Percentiles rank a stretch among this genome's conserved stretches.
These are phyloP conservation scores for Aspergillus sp. DNA, from an alignment of 2,329 filamentous ascomycete species.

Conservation along the genomic window DNA sequence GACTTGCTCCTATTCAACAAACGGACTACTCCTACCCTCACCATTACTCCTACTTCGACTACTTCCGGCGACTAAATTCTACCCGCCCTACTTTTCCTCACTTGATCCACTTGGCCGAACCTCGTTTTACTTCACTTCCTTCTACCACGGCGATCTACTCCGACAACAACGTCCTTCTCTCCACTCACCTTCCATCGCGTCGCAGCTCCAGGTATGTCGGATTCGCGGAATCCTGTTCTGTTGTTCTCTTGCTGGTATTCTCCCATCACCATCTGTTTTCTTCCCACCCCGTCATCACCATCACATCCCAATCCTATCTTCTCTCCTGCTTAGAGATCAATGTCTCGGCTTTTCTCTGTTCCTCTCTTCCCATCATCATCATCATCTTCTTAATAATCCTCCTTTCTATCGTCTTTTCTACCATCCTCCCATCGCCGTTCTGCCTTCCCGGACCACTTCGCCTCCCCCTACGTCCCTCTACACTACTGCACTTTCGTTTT, in stretches of 20 bases:
- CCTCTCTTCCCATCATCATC: not conserved
- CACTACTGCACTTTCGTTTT: not conserved
- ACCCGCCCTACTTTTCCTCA: slow-evolving; percentile 3
- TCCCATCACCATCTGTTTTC: not conserved
- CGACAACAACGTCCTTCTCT: slow-evolving; percentile 4
- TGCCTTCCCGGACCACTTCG: not conserved
- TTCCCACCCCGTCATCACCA: not conserved
- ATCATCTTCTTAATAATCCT: not conserved
- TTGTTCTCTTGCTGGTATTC: not conserved
- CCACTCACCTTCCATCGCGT: not conserved
- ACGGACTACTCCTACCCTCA: not conserved
- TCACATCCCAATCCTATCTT: not conserved
- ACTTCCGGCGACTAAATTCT: slow-evolving; percentile 14
- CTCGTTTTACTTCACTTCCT: slow-evolving; percentile 13
- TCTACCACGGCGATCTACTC: not conserved
- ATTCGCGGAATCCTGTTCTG: not conserved
- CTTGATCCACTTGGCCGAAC: slow-evolving; percentile 18
- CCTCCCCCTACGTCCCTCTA: not conserved
- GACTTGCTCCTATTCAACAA: not conserved
- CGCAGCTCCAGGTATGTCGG: not conserved
- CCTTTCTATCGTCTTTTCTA: not conserved
- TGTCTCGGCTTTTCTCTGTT: not conserved
- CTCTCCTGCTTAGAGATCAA: not conserved
- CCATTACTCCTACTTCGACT: slow-evolving; percentile 1
- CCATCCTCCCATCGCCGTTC: not conserved